phyloP scores from a whole-genome alignment of 1,284 basidiomycete genomes.

The Phlebopus sp. region DNA sequence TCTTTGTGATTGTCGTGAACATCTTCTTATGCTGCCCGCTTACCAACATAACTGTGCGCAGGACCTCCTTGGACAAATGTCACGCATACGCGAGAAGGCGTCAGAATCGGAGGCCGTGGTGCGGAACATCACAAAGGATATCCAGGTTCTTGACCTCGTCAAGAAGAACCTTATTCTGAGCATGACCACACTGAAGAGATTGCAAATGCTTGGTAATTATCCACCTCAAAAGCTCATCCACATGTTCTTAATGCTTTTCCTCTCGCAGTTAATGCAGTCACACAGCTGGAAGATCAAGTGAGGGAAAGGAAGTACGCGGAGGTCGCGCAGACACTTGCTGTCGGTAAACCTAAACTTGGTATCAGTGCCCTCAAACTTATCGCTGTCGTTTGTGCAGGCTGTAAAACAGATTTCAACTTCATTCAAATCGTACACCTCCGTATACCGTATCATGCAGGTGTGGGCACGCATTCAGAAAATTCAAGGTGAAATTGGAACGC shows the following conservation, averaged over 20 bases:
- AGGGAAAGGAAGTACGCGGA: slow-evolving; percentile 79
- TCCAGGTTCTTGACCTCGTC: slow-evolving; percentile 90
- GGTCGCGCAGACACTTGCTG: slow-evolving; percentile 79
- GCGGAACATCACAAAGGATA: slow-evolving; percentile 93
- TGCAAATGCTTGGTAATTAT: slow-evolving; percentile 88
- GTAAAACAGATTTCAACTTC: slow-evolving; percentile 80
- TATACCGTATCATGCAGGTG: slow-evolving; percentile 74
- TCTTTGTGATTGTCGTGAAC: slow-evolving; percentile 58
- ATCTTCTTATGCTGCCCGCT: neutral
- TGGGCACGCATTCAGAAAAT: slow-evolving; percentile 78
- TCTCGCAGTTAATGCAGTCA: slow-evolving; percentile 71
- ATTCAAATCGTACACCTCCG: slow-evolving; percentile 73
- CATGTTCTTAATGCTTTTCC: slow-evolving; percentile 2
- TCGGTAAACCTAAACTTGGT: slow-evolving; percentile 34
- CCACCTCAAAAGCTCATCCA: neutral
- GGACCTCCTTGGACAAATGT: slow-evolving; percentile 93
- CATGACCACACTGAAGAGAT: slow-evolving; percentile 87
- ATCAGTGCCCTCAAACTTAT: slow-evolving; percentile 9
- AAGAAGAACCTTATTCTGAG: slow-evolving; percentile 90
- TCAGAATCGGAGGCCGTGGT: slow-evolving; percentile 96
- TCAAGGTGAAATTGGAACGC: slow-evolving; percentile 72
- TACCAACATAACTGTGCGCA: slow-evolving; percentile 31
- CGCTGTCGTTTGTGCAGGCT: slow-evolving; percentile 48
- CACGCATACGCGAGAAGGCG: slow-evolving; percentile 90
- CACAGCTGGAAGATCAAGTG: slow-evolving; percentile 77